Base-by-base conservation (phyloP, 2,329 filamentous ascomycete genomes). In the Colletotrichum tropicicola region DNA sequence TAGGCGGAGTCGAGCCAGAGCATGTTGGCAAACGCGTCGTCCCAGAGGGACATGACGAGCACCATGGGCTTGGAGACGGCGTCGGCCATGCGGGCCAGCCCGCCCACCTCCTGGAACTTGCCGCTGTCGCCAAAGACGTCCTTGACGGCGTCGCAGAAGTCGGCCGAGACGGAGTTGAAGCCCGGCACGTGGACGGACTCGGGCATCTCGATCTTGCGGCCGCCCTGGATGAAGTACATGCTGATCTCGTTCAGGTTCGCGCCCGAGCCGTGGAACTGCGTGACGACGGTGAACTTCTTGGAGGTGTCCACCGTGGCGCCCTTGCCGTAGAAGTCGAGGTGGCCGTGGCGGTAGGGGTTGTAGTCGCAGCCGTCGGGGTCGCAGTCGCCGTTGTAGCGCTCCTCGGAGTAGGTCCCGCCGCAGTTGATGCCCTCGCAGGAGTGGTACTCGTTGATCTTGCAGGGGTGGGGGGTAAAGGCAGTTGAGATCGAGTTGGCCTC, bases 1-100 rank as follows among this genome's bases (percentile, higher is more conserved):
- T 86, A 90, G 73, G 80, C 85, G 65, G 85, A 86, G 81, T 92
- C 90, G 70, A 93, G 86, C 91, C 91, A 93, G 72, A 90, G 85
- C 58, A 61, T 61, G 39, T 55, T 61, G 49, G 49, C 41, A 41
- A 53, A 61, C 32, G 30, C 70, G 76, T 90, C 88, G 70, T 89
- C 87, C 85, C 85, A 87, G 69, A 87, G 79, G 32, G 80, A 83
- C 82, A 90, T 82, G 70, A 89, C 87, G 17, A 90, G 81, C 30
- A 89, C 88, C 84, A 90, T 87, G 45, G 87, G 87, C 59, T 82
- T 70, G 6, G 75, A 75, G 52, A 90, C 74, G 21, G 85, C 86
- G 3, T 79, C 68, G 69, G 82, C 82, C 81, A 90, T 86, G 28
- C 73, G 73, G 9, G 78, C 72, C 66, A 88, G 73, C 19, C 88